phyloP scores from a whole-genome alignment of 306 rosid genomes.

The Cicer judaicum region DNA sequence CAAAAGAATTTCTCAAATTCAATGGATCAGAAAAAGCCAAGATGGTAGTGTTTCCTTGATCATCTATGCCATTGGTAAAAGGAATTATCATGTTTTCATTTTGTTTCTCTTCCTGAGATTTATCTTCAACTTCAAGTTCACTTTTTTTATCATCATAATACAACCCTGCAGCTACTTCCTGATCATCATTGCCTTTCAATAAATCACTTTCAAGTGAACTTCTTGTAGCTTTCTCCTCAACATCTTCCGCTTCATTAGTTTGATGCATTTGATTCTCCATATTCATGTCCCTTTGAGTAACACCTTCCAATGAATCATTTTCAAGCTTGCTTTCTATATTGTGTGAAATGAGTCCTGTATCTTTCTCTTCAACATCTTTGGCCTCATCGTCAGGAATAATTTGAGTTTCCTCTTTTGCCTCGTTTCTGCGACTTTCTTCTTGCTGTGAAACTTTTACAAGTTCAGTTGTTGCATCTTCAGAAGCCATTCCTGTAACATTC shows the following conservation, averaged over 20 bases:
- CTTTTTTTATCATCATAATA: constrained; percentile 17
- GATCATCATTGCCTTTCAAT: constrained; percentile 31
- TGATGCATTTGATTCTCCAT: constrained; percentile 38
- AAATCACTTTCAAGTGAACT: constrained; percentile 43
- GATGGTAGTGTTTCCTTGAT: constrained; percentile 23
- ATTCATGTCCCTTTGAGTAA: constrained; percentile 21
- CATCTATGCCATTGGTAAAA: constrained; percentile 6
- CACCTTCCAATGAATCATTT: constrained; percentile 42
- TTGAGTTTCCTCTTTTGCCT: constrained; percentile 40
- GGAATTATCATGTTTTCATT: constrained; percentile 2
- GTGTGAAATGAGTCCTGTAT: constrained; percentile 33
- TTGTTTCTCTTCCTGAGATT: constrained; percentile 7
- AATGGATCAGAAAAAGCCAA: constrained; percentile 28
- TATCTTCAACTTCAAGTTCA: constrained; percentile 40
- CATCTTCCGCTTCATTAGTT: constrained; percentile 34
- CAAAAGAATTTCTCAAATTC: constrained; percentile 27
- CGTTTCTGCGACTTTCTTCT: constrained; percentile 43
- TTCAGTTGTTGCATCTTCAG: constrained; percentile 40
- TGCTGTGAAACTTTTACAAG: constrained; percentile 39
- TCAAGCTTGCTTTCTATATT: constrained; percentile 24
- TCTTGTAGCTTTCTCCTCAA: constrained; percentile 41
- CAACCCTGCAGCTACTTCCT: constrained; percentile 15
- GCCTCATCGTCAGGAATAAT: constrained; percentile 40
- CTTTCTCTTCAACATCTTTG: constrained; percentile 43
- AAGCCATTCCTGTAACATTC: background rate